These are phyloP conservation scores for Colletotrichum sp. DNA, from an alignment of 2,329 filamentous ascomycete species.

Conservation along the genomic window DNA sequence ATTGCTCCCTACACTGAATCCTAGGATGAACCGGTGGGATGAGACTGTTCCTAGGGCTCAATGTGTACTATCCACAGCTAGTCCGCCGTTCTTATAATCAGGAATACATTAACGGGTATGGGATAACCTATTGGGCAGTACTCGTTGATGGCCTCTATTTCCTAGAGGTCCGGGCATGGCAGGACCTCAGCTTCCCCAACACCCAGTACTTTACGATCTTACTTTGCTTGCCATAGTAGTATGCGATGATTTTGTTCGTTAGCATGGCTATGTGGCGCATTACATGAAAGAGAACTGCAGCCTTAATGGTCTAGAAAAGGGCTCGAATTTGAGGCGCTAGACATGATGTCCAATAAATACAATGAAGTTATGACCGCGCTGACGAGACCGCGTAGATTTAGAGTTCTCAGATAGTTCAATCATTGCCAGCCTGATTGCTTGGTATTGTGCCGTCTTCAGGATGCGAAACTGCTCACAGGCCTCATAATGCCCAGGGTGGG, in stretches of 20 bases:
- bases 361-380: background rate
- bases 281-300: background rate
- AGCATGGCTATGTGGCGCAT: background rate
- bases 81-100: background rate
- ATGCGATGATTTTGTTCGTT: background rate
- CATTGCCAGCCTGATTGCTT: background rate
- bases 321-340: background rate
- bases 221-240: background rate
- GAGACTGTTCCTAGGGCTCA: background rate
- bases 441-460: background rate
- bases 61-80: background rate
- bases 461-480: background rate
- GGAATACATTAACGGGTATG: fast-evolving
- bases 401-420: background rate
- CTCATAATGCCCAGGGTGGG: background rate
- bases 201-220: background rate
- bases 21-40: background rate
- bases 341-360: background rate
- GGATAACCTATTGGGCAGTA: background rate
- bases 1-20: background rate
- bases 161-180: background rate
- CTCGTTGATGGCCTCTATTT: background rate
- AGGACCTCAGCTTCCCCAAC: background rate
- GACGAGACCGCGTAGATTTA: background rate
- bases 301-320: background rate